These are phyloP conservation scores for Acanthamoeba royreba DNA, from an alignment of 208 protist species.

Conservation along the genomic window DNA sequence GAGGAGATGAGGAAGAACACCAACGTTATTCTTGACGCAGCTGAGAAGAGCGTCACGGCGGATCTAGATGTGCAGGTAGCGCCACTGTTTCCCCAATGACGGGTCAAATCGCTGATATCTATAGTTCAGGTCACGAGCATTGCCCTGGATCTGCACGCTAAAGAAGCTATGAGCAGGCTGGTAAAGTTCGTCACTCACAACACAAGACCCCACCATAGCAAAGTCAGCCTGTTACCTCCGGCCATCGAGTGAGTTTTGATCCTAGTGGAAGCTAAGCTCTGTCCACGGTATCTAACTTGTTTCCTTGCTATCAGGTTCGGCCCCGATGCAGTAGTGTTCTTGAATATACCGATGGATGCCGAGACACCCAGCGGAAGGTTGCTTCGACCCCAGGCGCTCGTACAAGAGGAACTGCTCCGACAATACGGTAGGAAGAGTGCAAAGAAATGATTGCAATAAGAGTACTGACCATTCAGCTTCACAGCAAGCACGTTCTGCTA, in stretches of 20 bases:
- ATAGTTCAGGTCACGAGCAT: background rate
- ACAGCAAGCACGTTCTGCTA: constrained; percentile 58
- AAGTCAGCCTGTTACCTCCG: background rate
- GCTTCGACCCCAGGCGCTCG: constrained; percentile 63
- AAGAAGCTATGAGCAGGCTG: background rate
- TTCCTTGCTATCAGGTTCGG: background rate
- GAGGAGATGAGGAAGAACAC: background rate
- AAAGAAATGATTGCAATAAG: background rate
- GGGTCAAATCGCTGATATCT: background rate
- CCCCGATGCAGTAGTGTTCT: constrained; percentile 58
- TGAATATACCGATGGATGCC: constrained; percentile 73
- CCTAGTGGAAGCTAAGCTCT: background rate
- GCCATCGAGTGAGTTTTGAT: background rate
- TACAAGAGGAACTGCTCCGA: constrained; percentile 57
- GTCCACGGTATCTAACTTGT: no score
- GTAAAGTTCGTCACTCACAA: background rate
- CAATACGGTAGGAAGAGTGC: constrained; percentile 34
- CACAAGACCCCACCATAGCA: background rate
- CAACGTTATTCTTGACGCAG: background rate
- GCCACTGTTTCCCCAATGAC: background rate
- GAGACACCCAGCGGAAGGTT: constrained; percentile 67
- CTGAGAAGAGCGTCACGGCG: background rate
- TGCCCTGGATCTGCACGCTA: background rate
- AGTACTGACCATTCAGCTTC: background rate
- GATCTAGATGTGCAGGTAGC: no score